Conservation (phyloP, 2,329 filamentous ascomycete genomes). For the Metarhizium rileyi region DNA sequence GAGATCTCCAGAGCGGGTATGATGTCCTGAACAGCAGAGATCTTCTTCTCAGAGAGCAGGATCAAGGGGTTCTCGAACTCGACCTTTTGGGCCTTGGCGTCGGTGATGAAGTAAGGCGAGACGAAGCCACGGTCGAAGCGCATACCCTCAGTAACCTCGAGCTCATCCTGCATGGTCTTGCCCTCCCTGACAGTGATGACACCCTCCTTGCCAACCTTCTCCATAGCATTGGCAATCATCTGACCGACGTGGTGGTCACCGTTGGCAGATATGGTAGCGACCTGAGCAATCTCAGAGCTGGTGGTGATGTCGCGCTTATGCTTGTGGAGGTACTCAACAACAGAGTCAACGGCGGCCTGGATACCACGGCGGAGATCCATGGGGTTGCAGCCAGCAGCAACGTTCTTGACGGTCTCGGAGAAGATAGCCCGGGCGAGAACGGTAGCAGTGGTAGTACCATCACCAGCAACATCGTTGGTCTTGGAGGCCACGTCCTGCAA, state of each 20-base stretch:
- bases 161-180: slow-evolving; percentile 95
- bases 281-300: slow-evolving; percentile 92
- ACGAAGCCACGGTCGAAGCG: slow-evolving; percentile 98
- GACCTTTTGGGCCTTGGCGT: slow-evolving; percentile 96
- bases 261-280: slow-evolving; percentile 96
- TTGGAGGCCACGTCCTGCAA: slow-evolving; percentile 98
- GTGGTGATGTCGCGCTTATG: slow-evolving; percentile 99
- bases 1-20: slow-evolving; percentile 96
- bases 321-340: slow-evolving; percentile 85
- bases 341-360: slow-evolving; percentile 89
- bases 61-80: slow-evolving; percentile 99
- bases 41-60: slow-evolving; percentile 99
- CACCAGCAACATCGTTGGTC: slow-evolving; percentile 98
- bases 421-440: slow-evolving; percentile 97
- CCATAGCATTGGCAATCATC: slow-evolving; percentile 96
- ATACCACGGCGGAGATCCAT: slow-evolving; percentile 98
- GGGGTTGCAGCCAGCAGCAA: slow-evolving; percentile 97
- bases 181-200: slow-evolving; percentile 99
- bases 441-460: slow-evolving; percentile 95
- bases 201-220: slow-evolving; percentile 99
- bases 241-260: slow-evolving; percentile 91
- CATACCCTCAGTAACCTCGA: slow-evolving; percentile 99
- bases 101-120: slow-evolving; percentile 99
- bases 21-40: slow-evolving; percentile 97
- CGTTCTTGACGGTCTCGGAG: slow-evolving; percentile 99